Base-by-base conservation (phyloP, 441 rosid species). In the California macrophylla region DNA sequence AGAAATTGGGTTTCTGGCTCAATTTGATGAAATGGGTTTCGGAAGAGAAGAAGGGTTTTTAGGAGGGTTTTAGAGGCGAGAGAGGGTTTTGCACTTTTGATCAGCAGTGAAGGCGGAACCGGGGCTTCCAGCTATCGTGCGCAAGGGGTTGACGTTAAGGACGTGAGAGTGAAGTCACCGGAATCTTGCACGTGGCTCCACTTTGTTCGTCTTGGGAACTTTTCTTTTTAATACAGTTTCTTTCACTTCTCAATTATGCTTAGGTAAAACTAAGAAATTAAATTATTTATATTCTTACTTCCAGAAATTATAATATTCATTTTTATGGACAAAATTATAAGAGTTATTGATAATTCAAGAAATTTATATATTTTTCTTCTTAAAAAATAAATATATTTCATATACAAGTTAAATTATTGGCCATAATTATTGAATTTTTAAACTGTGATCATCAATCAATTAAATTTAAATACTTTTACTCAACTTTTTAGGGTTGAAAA, bases 31-130 rank as follows among this genome's bases (percentile, higher is more conserved):
- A 50, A 50, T 38, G 42, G 42, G 42, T 38, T 9, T 38, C 1
- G 42, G 42, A 38, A 10, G 42, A 8, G 13, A 13, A 15, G 29
- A 4, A 56, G 76, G 76, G 83, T 69, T 77, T n/a, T 79, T 54
- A 25, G 74, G 54, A 72, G 77, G 84, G 81, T 62, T 78, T 75
- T 30, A 60, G 80, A 18, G 58, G 58, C 16, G 58, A 50, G 2
- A 10, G 21, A 50, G 23, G 58, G 58, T 42, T 42, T 42, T 0
- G 21, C 12, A 9, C 12, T 38, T 38, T 38, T 38, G 58, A 50
- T 50, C 58, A 18, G 58, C 58, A 50, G 58, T 18, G 24, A 18
- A 50, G 10, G 24, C 58, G 21, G 58, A 16, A 50, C 58, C 1
- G 24, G 10, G 9, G 23, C 23, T 20, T 23, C 10, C 5, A 12